Evolutionary conservation across 2,329 filamentous ascomycete species (phyloP).

Genomic region (Myotisia sp.): DNA sequence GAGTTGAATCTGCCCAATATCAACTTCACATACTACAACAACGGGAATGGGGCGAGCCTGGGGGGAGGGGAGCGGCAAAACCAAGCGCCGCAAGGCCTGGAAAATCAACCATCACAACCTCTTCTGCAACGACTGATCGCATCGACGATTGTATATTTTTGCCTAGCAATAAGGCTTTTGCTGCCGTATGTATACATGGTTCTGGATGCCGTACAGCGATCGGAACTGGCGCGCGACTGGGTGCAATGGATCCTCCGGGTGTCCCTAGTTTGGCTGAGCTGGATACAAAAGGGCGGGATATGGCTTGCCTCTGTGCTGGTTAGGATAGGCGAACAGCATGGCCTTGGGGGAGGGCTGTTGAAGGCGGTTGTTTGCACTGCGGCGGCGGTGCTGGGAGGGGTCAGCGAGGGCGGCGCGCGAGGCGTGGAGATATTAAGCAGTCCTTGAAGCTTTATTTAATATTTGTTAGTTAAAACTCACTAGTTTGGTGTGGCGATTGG

Average conservation of each 20-base stretch:
- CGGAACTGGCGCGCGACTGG: background rate
- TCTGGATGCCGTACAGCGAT: background rate
- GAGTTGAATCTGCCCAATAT: too few relatives aligned
- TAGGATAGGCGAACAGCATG: too few relatives aligned
- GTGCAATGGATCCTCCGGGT: too few relatives aligned
- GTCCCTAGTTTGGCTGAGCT: background rate
- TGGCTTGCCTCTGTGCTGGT: too few relatives aligned
- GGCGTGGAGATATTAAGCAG: background rate
- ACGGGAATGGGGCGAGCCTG: too few relatives aligned
- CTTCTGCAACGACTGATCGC: slow-evolving; percentile 9
- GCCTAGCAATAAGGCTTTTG: background rate
- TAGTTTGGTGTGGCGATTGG: too few relatives aligned
- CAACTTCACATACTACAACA: too few relatives aligned
- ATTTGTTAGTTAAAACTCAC: too few relatives aligned
- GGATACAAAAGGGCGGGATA: slow-evolving; percentile 2
- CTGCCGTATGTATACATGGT: background rate
- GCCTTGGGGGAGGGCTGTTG: background rate
- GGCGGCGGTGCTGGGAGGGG: background rate
- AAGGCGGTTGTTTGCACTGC: background rate
- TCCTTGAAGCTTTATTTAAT: too few relatives aligned
- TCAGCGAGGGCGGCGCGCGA: background rate
- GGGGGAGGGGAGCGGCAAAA: too few relatives aligned
- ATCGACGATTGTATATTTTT: background rate
- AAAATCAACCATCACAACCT: background rate
- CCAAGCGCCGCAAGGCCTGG: background rate